A percentile compares a stretch with the other conserved stretches of the same genome.
These are phyloP conservation scores for Adansonia rubrostipa DNA, from an alignment of 441 rosid genomes.

Conservation along the genomic window DNA sequence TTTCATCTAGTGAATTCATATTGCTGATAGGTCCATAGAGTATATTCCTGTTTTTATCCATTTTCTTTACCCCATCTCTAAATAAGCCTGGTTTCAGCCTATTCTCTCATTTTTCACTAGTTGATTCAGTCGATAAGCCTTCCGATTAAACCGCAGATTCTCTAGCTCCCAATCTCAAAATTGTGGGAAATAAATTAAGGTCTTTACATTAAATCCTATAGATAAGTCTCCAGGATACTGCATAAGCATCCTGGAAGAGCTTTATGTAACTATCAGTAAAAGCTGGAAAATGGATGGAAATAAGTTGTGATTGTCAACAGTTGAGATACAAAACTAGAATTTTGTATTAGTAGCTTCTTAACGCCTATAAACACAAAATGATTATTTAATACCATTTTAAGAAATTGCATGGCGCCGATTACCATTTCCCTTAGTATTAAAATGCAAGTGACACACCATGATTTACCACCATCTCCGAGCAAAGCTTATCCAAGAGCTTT, in stretches of 20 bases:
- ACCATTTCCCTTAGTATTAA: no score
- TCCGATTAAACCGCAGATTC: constrained; percentile 17
- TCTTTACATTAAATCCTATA: not conserved
- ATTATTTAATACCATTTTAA: constrained; percentile 15
- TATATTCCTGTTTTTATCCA: constrained; percentile 33
- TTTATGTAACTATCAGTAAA: constrained; percentile 27
- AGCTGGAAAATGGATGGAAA: constrained; percentile 30
- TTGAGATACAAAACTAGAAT: constrained; percentile 19
- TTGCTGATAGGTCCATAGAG: constrained; percentile 26
- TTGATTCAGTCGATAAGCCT: constrained; percentile 4
- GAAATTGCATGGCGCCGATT: no score
- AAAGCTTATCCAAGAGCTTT: constrained; percentile 27
- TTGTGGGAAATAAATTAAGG: not conserved
- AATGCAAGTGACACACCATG: no score
- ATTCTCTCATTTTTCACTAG: not conserved
- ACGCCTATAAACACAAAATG: not conserved
- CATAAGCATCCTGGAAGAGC: not conserved
- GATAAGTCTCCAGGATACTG: constrained; percentile 10
- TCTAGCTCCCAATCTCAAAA: not conserved
- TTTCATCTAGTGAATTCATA: constrained; percentile 18
- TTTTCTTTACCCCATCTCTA: constrained; percentile 6
- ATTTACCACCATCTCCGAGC: constrained; percentile 5
- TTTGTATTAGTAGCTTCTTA: constrained; percentile 5
- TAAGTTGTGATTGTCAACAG: constrained; percentile 32
- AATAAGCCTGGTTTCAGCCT: constrained; percentile 29